Evolutionary conservation across 495 filamentous ascomycete species (phyloP).

Genomic region (Articulospora tetracladia): DNA sequence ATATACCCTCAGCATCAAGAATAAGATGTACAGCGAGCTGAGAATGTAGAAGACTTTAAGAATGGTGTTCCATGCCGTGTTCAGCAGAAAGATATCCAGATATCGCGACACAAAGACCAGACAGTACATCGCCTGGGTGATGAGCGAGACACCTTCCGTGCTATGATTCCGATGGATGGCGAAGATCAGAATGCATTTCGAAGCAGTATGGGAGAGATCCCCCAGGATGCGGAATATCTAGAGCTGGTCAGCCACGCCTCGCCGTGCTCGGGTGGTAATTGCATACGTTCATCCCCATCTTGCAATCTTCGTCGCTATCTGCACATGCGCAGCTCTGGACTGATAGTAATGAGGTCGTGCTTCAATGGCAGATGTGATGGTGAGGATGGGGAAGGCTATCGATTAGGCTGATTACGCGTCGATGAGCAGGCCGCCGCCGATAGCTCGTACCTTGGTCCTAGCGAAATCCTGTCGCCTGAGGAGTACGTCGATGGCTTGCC

Average conservation of each 20-base stretch:
- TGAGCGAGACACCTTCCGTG: slow-evolving; percentile 92
- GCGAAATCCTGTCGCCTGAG: no score
- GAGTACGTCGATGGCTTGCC: no score
- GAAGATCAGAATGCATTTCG: slow-evolving; percentile 86
- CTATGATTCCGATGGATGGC: slow-evolving; percentile 85
- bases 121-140: slow-evolving; percentile 87
- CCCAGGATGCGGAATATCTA: slow-evolving; percentile 77
- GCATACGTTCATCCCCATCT: slow-evolving; percentile 15
- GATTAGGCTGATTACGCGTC: slow-evolving; percentile 19
- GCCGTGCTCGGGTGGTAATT: not conserved
- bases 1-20: slow-evolving; percentile 80
- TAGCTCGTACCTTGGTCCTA: not conserved
- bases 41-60: slow-evolving; percentile 85
- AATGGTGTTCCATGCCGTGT: slow-evolving; percentile 59
- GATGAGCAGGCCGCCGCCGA: not conserved
- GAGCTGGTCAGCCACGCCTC: not conserved
- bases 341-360: not conserved
- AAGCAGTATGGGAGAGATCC: slow-evolving; percentile 77
- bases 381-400: not conserved
- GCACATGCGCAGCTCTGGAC: not conserved
- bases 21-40: slow-evolving; percentile 83
- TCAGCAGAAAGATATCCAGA: slow-evolving; percentile 64
- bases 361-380: not conserved
- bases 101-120: slow-evolving; percentile 85
- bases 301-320: not conserved